Evolutionary conservation across 805 yeast species (phyloP).

Genomic region (Barnettozyma wickerhamii): DNA sequence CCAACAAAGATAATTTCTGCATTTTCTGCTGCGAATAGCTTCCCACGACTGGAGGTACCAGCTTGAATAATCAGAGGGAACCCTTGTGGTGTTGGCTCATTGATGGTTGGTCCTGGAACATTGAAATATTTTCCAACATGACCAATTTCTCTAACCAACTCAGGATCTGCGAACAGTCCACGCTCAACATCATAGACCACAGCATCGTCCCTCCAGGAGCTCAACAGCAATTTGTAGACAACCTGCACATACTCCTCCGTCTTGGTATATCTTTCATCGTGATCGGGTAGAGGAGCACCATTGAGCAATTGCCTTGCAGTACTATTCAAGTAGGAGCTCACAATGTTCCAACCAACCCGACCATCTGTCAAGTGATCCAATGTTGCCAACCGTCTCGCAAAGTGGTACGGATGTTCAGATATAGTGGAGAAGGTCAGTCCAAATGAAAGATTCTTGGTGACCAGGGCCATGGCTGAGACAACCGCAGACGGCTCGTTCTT

Average conservation of each 20-base stretch:
- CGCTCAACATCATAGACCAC: conserved; percentile 15
- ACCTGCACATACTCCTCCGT: conserved; percentile 37
- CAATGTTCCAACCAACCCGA: conserved; percentile 41
- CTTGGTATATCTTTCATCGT: conserved; percentile 33
- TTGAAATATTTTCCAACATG: conserved; percentile 33
- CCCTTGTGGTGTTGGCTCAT: conserved; percentile 38
- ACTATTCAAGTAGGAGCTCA: conserved; percentile 34
- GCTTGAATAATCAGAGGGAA: conserved; percentile 40
- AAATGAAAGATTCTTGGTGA: conserved; percentile 31
- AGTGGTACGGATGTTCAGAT: conserved; percentile 37
- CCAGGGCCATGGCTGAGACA: conserved; percentile 36
- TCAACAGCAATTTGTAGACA: conserved; percentile 32
- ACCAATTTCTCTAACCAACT: conserved; percentile 32
- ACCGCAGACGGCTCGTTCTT: conserved; percentile 34
- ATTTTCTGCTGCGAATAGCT: conserved; percentile 37
- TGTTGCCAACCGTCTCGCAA: conserved; percentile 36
- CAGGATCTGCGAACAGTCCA: conserved; percentile 31
- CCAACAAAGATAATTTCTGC: conserved; percentile 37
- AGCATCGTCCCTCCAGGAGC: conserved; percentile 37
- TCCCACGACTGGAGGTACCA: conserved; percentile 36
- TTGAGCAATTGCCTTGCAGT: conserved; percentile 33
- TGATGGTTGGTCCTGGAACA: conserved; percentile 29
- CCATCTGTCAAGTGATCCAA: conserved; percentile 38
- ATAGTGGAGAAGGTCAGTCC: conserved; percentile 37
- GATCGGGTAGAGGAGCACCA: conserved; percentile 31